These are phyloP conservation scores for Ogataea neopini DNA, from an alignment of 805 yeast species.

Conservation along the genomic window DNA sequence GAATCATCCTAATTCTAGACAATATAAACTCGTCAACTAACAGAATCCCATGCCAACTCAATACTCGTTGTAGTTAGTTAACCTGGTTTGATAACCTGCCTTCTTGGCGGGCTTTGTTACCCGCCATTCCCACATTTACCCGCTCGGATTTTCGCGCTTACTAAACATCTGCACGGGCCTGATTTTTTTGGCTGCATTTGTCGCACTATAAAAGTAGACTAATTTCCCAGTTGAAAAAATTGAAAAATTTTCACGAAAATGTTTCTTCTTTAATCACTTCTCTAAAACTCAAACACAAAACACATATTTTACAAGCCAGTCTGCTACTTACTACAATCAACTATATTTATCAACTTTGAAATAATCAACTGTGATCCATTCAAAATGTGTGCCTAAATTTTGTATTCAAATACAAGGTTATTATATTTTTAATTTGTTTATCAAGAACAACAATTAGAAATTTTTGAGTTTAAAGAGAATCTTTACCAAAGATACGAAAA, in stretches of 20 bases:
- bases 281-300: neutral
- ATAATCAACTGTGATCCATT: conserved; percentile 1
- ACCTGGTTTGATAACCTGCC: too few species aligned
- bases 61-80: too few species aligned
- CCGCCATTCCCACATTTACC: conserved; percentile 4
- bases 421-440: conserved; percentile 21
- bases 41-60: too few species aligned
- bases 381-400: conserved; percentile 29
- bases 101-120: neutral
- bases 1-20: too few species aligned
- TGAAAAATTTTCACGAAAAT: conserved; percentile 9
- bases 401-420: conserved; percentile 17
- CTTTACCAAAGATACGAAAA: conserved; percentile 13
- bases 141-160: neutral
- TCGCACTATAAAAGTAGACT: conserved; percentile 30
- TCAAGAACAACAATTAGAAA: conserved; percentile 20
- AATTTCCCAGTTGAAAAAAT: conserved; percentile 28
- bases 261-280: neutral
- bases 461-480: conserved; percentile 17
- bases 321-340: neutral
- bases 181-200: neutral
- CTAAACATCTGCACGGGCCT: conserved; percentile 2
- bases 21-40: too few species aligned
- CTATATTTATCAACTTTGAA: neutral
- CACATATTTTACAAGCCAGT: neutral